Base-by-base conservation (phyloP, 495 filamentous ascomycete species). In the Aspergillus ostianus region DNA sequence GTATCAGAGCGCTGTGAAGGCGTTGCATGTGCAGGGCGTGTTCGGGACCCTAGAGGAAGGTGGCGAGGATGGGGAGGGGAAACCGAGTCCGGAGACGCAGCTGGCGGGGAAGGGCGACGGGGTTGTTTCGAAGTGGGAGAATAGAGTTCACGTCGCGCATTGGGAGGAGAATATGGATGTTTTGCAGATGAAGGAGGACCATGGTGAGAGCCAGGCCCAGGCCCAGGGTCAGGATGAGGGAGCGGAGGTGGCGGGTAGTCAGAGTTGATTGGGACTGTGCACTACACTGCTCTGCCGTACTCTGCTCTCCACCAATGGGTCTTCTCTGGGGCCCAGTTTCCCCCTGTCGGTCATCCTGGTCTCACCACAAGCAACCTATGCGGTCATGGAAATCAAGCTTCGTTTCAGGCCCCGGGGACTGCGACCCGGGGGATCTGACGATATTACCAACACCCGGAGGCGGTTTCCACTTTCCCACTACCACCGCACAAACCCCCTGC, bases 21-120 rank as follows among this genome's bases (percentile, higher is more conserved):
- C 93, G 48, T 66, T 97, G 57, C 74, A 73, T 41, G 77, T 88
- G 21, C 77, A 81, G 58, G 73, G 70, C 51, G 73, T 96, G 10
- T 93, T 93, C 77, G 82, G 79, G 2, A 73, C 88, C 80, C 81
- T 67, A 66, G 91, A 84, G 13, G 36, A 41, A 15, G 36, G 36
- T 73, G 75, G 77, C 0, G 80, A 88, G 57, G 64, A 62, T 51
- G 73, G 70, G 29, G 75, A 64, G 45, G 69, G 67, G 50, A 67
- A 67, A 51, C 67, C 67, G 36, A 62, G 62, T 49, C 74, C 64
- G 12, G 71, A 67, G 67, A 56, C 10, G 45, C 66, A 55, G 59
- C 64, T 66, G 19, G 57, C 49, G 58, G 52, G 26, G 63, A 71
- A 70, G 57, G 77, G 73, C 3, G 73, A 80, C 58, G 48, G 48